Percentiles rank a stretch among this genome's conserved stretches.
phyloP scores from a whole-genome alignment of 441 rosid species.

The Aleurites moluccanus region DNA sequence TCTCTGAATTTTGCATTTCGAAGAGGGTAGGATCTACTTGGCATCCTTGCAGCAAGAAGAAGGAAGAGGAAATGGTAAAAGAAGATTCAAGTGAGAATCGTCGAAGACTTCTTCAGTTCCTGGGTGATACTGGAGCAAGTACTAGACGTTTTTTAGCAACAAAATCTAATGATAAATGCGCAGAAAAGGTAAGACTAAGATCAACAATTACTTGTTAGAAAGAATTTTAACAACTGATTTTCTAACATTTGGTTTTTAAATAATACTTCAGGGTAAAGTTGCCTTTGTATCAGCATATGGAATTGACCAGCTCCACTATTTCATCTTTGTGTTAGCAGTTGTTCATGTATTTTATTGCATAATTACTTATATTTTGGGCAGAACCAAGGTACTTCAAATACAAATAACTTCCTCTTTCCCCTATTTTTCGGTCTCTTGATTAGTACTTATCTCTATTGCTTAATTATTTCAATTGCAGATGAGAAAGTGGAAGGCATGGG shows the following conservation, averaged over 20 bases:
- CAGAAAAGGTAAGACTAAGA: conserved; percentile 35
- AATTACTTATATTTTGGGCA: conserved; percentile 65
- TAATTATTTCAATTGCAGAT: conserved; percentile 45
- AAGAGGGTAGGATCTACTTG: conserved; percentile 45
- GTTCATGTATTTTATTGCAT: conserved; percentile 78
- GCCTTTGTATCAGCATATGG: conserved; percentile 78
- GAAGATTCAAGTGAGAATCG: conserved; percentile 18
- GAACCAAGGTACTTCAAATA: conserved; percentile 53
- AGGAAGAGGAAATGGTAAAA: neutral
- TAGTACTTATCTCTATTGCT: neutral
- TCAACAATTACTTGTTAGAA: neutral
- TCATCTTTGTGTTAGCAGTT: conserved; percentile 85
- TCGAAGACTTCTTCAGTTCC: conserved; percentile 49
- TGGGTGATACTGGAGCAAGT: conserved; percentile 19
- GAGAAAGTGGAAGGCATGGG: conserved; percentile 92
- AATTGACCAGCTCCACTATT: conserved; percentile 85
- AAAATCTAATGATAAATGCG: conserved; percentile 50
- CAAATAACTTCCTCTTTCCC: neutral
- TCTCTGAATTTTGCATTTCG: conserved; percentile 62
- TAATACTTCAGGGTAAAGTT: conserved; percentile 60
- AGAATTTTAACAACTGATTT: neutral
- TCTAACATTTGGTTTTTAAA: neutral
- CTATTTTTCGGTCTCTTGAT: neutral
- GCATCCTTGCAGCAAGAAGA: conserved; percentile 57
- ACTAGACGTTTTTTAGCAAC: conserved; percentile 57